Percentiles rank a stretch among this genome's conserved stretches.
Evolutionary conservation across 768 basidiomycete genomes (phyloP).

Genomic region (Tylopilus felleus): DNA sequence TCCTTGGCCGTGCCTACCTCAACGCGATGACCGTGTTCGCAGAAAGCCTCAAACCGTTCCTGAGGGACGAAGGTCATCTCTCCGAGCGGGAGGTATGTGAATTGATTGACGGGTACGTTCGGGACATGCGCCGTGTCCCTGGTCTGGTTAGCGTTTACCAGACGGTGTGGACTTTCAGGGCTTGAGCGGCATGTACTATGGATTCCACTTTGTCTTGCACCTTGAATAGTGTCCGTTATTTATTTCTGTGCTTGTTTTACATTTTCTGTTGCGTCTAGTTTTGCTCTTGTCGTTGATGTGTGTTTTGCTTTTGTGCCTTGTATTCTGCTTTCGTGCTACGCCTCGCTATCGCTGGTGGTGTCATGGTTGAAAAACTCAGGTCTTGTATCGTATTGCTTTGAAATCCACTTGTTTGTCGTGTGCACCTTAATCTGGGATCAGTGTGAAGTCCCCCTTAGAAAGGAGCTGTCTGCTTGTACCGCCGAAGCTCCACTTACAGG

Average conservation of each 20-base stretch:
- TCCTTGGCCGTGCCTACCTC: conserved; percentile 43
- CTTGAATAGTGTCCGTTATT: neutral
- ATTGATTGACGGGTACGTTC: conserved; percentile 40
- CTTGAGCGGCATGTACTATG: conserved; percentile 6
- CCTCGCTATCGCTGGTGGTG: neutral
- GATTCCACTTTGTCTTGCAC: neutral
- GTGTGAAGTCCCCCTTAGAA: too few relatives aligned
- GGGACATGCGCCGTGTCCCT: conserved; percentile 43
- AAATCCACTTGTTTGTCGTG: neutral
- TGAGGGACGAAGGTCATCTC: conserved; percentile 39
- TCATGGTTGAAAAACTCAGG: neutral
- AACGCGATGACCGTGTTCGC: conserved; percentile 41
- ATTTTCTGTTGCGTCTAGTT: neutral
- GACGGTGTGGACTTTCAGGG: conserved; percentile 45
- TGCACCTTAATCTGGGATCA: neutral
- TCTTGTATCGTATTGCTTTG: neutral
- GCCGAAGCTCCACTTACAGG: too few relatives aligned
- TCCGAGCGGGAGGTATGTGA: conserved; percentile 35
- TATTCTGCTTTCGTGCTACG: neutral
- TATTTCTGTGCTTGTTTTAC: neutral
- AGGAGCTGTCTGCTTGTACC: too few relatives aligned
- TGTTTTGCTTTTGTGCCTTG: neutral
- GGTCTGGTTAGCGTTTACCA: conserved; percentile 51
- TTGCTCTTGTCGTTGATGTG: neutral
- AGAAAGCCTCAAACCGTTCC: conserved; percentile 46